Conservation (phyloP, 192 early-diverging fungal species). For the Coemansia sp. region DNA sequence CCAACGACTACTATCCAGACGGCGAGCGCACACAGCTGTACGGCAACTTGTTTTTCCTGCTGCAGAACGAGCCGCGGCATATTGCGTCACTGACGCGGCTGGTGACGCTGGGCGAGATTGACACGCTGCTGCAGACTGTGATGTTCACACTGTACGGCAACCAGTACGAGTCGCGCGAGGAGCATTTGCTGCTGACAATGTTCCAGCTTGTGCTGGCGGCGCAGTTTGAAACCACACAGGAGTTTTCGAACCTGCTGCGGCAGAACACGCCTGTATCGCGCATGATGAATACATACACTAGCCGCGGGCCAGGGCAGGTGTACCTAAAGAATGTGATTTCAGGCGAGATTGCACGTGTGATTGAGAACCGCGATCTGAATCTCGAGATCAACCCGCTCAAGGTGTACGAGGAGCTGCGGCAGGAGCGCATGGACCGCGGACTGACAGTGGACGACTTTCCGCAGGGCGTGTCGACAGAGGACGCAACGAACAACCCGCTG, state of each 20-base stretch:
- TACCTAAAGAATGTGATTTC: slow-evolving; percentile 87
- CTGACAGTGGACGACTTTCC: slow-evolving; percentile 58
- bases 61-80: slow-evolving; percentile 89
- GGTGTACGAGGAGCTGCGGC: slow-evolving; percentile 58
- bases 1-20: slow-evolving; percentile 66
- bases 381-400: slow-evolving; percentile 95
- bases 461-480: slow-evolving; percentile 76
- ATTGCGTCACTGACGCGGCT: slow-evolving; percentile 83
- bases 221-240: slow-evolving; percentile 91
- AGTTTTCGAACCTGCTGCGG: slow-evolving; percentile 84
- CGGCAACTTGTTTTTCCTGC: slow-evolving; percentile 88
- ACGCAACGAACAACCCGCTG: slow-evolving; percentile 75
- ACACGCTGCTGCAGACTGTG: slow-evolving; percentile 89
- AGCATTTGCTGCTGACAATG: slow-evolving; percentile 92
- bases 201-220: slow-evolving; percentile 91
- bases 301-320: slow-evolving; percentile 88
- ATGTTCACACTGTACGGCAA: slow-evolving; percentile 97
- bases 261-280: slow-evolving; percentile 97
- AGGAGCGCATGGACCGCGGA: slow-evolving; percentile 33
- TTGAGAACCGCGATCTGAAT: slow-evolving; percentile 79
- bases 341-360: slow-evolving; percentile 74
- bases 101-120: slow-evolving; percentile 86
- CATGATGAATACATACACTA: slow-evolving; percentile 97
- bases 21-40: slow-evolving; percentile 82
- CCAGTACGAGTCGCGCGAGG: slow-evolving; percentile 95